Evolutionary conservation across 495 filamentous ascomycete species (phyloP).

Genomic region (Choiromyces venosus): DNA sequence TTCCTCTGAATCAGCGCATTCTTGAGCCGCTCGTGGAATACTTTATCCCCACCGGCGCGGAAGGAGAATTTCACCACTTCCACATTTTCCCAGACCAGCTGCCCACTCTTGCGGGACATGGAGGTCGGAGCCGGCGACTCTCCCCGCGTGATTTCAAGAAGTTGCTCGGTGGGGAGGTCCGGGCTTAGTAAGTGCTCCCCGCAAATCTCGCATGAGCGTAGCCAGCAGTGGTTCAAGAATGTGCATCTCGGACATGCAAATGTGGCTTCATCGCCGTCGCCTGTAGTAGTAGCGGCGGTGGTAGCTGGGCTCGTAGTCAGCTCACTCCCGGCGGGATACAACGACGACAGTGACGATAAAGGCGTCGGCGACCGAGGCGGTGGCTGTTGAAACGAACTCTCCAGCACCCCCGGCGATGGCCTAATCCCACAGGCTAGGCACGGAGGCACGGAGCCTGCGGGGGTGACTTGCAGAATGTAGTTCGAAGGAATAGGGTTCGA

Average conservation of each 20-base stretch:
- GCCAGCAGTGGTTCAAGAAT: conserved; percentile 84
- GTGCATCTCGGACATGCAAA: conserved; percentile 86
- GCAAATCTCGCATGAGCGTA: conserved; percentile 85
- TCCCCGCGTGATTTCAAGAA: conserved; percentile 46
- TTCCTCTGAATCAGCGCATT: conserved; percentile 83
- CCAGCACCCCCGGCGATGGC: conserved; percentile 53
- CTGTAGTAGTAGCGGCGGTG: conserved; percentile 3
- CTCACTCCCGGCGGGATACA: conserved; percentile 36
- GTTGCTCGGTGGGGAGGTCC: conserved; percentile 45
- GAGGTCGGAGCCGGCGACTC: conserved; percentile 73
- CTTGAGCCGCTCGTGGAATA: conserved; percentile 84
- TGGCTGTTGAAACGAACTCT: conserved; percentile 43
- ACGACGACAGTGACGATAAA: conserved; percentile 36
- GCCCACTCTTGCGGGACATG: conserved; percentile 37
- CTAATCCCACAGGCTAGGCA: conserved; percentile 94
- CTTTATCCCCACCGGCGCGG: conserved; percentile 77
- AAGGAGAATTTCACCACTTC: conserved; percentile 91
- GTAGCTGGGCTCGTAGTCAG: neutral
- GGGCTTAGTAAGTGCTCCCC: conserved; percentile 65
- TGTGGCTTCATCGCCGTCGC: conserved; percentile 41
- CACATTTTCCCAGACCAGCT: conserved; percentile 20
- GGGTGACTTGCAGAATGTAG: conserved; percentile 71
- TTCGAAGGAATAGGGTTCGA: conserved; percentile 93
- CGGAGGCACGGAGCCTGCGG: conserved; percentile 69
- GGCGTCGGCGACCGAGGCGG: conserved; percentile 28